phyloP scores from a whole-genome alignment of 176 grass and related monocot genomes.

The Oryza brachyantha region DNA sequence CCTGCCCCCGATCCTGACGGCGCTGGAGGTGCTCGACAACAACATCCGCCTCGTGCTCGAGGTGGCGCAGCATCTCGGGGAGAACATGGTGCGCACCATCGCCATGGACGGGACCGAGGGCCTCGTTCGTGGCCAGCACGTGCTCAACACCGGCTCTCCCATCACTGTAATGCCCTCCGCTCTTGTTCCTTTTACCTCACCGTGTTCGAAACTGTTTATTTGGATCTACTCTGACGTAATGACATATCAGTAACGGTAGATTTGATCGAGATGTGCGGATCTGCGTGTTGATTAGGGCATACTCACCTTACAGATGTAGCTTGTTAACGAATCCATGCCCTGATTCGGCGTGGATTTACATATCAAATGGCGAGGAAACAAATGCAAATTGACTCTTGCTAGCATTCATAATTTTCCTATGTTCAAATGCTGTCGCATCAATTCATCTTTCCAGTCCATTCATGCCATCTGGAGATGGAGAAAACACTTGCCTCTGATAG shows the following conservation, averaged over 20 bases:
- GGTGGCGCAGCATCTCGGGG: constrained; percentile 94
- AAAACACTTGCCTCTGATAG: background rate
- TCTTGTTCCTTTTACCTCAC: background rate
- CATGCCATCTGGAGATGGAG: background rate
- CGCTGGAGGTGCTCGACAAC: constrained; percentile 87
- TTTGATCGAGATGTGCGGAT: constrained; percentile 19
- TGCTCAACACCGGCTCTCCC: constrained; percentile 88
- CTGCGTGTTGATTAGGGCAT: background rate
- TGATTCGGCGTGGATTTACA: background rate
- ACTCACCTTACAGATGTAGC: background rate
- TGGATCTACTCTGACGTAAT: constrained; percentile 19
- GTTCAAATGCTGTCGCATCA: background rate
- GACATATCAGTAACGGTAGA: background rate
- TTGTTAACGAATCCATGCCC: background rate
- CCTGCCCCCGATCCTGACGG: constrained; percentile 78
- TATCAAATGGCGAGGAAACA: background rate
- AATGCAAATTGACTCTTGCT: background rate
- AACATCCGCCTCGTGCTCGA: constrained; percentile 88
- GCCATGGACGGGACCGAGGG: constrained; percentile 95
- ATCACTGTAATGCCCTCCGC: constrained; percentile 58
- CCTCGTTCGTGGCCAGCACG: constrained; percentile 77
- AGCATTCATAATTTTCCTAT: background rate
- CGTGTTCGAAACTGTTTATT: background rate
- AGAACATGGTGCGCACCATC: constrained; percentile 93
- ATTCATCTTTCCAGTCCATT: background rate